A percentile compares a stretch with the other conserved stretches of the same genome.
Conservation (phyloP, 106 monocot species). For the Dioscorea dumetorum region DNA sequence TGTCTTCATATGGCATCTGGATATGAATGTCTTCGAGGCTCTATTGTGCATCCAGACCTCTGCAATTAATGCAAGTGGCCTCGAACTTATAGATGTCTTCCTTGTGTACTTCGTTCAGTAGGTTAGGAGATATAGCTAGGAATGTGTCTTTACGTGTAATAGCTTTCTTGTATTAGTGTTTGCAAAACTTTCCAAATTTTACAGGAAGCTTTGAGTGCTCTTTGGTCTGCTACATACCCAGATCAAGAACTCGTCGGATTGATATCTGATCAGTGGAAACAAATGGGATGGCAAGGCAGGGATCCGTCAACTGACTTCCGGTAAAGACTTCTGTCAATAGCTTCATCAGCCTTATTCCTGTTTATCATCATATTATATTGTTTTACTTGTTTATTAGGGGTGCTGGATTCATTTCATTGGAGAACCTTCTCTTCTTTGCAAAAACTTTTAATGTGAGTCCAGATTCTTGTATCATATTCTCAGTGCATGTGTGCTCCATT, state of each 20-base stretch:
- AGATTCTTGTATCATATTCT: background rate
- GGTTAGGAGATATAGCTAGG: too few species aligned
- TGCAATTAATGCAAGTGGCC: too few species aligned
- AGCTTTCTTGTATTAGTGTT: too few species aligned
- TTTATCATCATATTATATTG: too few species aligned
- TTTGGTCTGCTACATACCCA: slow-evolving; percentile 82
- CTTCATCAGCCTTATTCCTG: too few species aligned
- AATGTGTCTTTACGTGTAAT: too few species aligned
- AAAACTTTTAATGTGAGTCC: slow-evolving; percentile 71
- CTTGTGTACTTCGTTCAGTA: too few species aligned
- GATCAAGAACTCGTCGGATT: slow-evolving; percentile 62
- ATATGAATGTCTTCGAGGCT: too few species aligned
- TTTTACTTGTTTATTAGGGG: slow-evolving; percentile 28
- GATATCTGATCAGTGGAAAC: slow-evolving; percentile 92
- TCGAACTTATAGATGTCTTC: too few species aligned
- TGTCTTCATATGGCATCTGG: too few species aligned
- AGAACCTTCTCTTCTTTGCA: slow-evolving; percentile 90
- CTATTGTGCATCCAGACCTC: too few species aligned
- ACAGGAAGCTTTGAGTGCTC: slow-evolving; percentile 80
- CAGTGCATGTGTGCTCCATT: background rate
- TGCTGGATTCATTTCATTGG: slow-evolving; percentile 81
- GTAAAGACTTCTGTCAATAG: slow-evolving; percentile 33
- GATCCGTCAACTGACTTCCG: slow-evolving; percentile 96
- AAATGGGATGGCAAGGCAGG: slow-evolving; percentile 96
- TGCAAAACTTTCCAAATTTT: too few species aligned